Evolutionary conservation across 495 filamentous ascomycete species (phyloP).

Genomic region (Friedmanniomyces endolithicus): DNA sequence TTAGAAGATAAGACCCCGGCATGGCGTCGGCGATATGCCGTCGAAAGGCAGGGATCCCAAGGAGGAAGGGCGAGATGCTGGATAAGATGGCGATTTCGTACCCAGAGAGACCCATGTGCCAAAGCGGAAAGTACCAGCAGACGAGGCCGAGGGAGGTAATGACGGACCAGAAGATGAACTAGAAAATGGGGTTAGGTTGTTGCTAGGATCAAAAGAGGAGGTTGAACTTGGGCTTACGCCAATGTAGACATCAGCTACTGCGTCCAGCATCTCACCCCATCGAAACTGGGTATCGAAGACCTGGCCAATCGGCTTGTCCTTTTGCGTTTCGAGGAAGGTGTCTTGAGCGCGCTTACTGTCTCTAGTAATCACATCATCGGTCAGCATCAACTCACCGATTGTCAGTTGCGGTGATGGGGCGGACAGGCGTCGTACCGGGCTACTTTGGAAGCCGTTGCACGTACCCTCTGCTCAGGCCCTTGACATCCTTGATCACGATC

Average conservation of each 20-base stretch:
- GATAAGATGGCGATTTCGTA: constrained; percentile 82
- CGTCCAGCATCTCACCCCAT: constrained; percentile 63
- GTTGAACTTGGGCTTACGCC: constrained; percentile 47
- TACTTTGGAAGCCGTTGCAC: constrained; percentile 80
- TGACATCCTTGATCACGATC: constrained; percentile 74
- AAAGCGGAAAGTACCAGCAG: constrained; percentile 98
- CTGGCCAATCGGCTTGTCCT: constrained; percentile 58
- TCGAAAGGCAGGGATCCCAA: constrained; percentile 57
- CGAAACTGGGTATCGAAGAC: constrained; percentile 63
- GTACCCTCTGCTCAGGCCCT: constrained; percentile 96
- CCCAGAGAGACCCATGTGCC: constrained; percentile 98
- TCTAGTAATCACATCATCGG: constrained; percentile 23
- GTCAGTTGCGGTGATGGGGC: constrained; percentile 3
- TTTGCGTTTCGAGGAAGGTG: constrained; percentile 80
- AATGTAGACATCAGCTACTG: constrained; percentile 80
- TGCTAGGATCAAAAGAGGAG: neutral
- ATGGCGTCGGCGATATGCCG: constrained; percentile 54
- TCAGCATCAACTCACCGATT: neutral
- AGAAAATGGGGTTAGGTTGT: constrained; percentile 20
- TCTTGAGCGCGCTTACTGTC: constrained; percentile 54
- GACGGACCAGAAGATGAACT: constrained; percentile 95
- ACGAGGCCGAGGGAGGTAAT: constrained; percentile 76
- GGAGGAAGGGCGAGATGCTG: constrained; percentile 71
- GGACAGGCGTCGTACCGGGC: constrained; percentile 28
- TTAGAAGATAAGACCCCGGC: constrained; percentile 57